A percentile compares a stretch with the other conserved stretches of the same genome.
Conservation (phyloP, 345 rosid genomes). For the Lumnitzera littorea region DNA sequence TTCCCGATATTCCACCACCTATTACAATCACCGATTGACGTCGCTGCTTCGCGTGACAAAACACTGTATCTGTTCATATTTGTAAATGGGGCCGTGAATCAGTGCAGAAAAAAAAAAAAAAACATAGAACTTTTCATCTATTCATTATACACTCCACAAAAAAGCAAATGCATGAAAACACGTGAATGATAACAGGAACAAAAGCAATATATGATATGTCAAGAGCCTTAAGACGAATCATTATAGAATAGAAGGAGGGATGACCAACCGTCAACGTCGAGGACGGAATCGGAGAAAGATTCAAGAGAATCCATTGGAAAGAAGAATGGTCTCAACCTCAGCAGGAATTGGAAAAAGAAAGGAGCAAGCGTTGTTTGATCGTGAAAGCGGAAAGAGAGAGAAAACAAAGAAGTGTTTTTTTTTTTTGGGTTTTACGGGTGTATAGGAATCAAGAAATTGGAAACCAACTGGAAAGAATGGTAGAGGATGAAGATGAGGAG, state of each 20-base stretch:
- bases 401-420: neutral
- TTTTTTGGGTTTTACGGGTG: constrained; percentile 20
- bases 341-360: neutral
- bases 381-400: neutral
- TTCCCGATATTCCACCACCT: constrained; percentile 86
- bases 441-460: constrained; percentile 58
- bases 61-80: constrained; percentile 23
- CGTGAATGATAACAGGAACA: too few species aligned
- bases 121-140: too few species aligned
- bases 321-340: neutral
- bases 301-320: constrained; percentile 36
- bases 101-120: neutral
- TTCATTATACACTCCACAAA: too few species aligned
- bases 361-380: neutral
- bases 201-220: too few species aligned
- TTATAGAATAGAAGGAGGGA: neutral
- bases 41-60: constrained; percentile 34
- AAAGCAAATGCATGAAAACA: too few species aligned
- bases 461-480: constrained; percentile 41
- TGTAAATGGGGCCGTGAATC: neutral
- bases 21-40: constrained; percentile 72
- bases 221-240: neutral
- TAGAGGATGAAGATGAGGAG: constrained; percentile 36
- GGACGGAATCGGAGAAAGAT: constrained; percentile 10
- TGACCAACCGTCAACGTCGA: constrained; percentile 16